Conservation (phyloP, 768 basidiomycete species). For the Lyophyllum atratum region DNA sequence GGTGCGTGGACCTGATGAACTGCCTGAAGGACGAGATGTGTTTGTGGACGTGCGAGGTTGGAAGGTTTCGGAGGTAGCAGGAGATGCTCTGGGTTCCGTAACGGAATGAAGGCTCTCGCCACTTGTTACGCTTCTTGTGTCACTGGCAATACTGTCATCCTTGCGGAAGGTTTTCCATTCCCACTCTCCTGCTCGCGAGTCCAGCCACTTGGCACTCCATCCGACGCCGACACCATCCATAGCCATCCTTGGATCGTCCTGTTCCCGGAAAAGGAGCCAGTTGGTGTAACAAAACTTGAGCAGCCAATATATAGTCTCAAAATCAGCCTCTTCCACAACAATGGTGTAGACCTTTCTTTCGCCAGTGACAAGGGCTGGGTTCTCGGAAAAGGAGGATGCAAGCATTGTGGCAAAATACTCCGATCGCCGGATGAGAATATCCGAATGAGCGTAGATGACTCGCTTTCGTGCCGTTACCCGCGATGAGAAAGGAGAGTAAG, state of each 20-base stretch:
- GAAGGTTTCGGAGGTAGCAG: slow-evolving; percentile 29
- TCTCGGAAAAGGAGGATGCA: slow-evolving; percentile 70
- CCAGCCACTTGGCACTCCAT: slow-evolving; percentile 62
- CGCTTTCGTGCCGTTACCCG: slow-evolving; percentile 67
- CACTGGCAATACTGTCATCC: slow-evolving; percentile 29
- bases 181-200: slow-evolving; percentile 55
- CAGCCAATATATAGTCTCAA: slow-evolving; percentile 77
- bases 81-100: slow-evolving; percentile 29
- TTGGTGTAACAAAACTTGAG: slow-evolving; percentile 78
- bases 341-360: slow-evolving; percentile 64
- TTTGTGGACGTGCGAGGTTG: slow-evolving; percentile 22
- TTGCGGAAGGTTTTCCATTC: slow-evolving; percentile 69
- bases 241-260: slow-evolving; percentile 68
- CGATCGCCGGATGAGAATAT: slow-evolving; percentile 71
- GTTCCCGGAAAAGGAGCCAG: slow-evolving; percentile 68
- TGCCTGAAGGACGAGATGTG: slow-evolving; percentile 18
- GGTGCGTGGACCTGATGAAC: slow-evolving; percentile 7
- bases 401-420: slow-evolving; percentile 82
- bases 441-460: slow-evolving; percentile 76
- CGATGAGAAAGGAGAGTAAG: slow-evolving; percentile 40
- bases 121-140: slow-evolving; percentile 52
- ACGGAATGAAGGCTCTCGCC: slow-evolving; percentile 44
- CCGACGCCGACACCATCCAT: slow-evolving; percentile 70
- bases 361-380: slow-evolving; percentile 33
- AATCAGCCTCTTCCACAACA: slow-evolving; percentile 79